Percentiles rank a stretch among this genome's conserved stretches.
These are phyloP conservation scores for Aristolochia californica DNA, from an alignment of 164 flowering plant species.

Conservation along the genomic window DNA sequence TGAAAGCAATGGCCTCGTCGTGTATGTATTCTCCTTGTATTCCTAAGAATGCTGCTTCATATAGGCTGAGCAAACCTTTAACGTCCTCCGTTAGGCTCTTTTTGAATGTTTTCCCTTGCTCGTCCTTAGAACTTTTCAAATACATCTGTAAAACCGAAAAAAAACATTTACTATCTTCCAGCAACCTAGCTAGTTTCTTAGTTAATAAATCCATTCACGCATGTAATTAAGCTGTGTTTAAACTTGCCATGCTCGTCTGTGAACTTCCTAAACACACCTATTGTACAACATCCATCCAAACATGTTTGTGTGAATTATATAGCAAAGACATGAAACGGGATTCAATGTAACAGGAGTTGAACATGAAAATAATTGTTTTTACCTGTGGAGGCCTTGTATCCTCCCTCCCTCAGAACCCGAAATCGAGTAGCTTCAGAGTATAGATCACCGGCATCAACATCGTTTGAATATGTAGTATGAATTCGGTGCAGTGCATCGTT, in stretches of 20 bases:
- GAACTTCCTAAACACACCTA: constrained; percentile 3
- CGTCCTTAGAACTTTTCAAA: constrained; percentile 5
- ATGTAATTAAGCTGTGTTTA: neutral
- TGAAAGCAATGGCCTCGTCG: constrained; percentile 1
- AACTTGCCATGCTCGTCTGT: neutral
- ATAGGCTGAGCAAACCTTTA: neutral
- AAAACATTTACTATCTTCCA: too few relatives aligned
- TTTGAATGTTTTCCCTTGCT: neutral
- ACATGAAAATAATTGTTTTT: neutral
- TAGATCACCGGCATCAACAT: neutral
- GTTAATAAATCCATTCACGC: too few relatives aligned
- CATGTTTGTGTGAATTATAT: neutral
- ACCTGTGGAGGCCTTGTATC: neutral
- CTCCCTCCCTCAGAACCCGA: neutral
- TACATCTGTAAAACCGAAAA: neutral
- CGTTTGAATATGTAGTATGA: neutral
- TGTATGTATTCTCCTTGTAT: constrained; percentile 3
- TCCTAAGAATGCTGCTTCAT: constrained; percentile 1
- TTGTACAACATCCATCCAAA: neutral
- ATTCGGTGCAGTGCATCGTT: neutral
- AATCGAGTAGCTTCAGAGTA: neutral
- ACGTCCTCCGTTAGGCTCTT: neutral
- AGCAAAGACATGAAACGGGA: neutral
- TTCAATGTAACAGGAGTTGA: neutral
- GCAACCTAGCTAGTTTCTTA: too few relatives aligned